These are phyloP conservation scores for Boechera stricta DNA, from an alignment of 345 rosid species.

Conservation along the genomic window DNA sequence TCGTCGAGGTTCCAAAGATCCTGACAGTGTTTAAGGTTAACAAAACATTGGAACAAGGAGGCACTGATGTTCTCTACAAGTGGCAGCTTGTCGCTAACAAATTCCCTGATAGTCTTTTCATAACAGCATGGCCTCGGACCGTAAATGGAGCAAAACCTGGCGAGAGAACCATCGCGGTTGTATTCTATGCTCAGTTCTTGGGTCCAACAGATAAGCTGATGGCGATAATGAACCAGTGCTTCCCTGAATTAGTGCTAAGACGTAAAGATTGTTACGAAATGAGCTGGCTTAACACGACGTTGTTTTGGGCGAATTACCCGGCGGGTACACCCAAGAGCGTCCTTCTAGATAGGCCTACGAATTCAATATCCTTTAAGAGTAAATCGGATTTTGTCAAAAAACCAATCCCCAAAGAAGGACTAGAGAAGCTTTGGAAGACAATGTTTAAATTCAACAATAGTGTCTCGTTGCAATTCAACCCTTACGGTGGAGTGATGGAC, in stretches of 20 bases:
- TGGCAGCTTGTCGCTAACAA: conserved; percentile 57
- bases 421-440: conserved; percentile 50
- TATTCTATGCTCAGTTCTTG: conserved; percentile 47
- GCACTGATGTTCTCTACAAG: conserved; percentile 53
- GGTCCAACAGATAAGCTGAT: conserved; percentile 46
- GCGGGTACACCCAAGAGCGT: conserved; percentile 24
- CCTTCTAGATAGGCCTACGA: conserved; percentile 19
- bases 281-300: conserved; percentile 52
- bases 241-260: conserved; percentile 47
- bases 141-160: conserved; percentile 23
- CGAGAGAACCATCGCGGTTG: conserved; percentile 40
- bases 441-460: conserved; percentile 37
- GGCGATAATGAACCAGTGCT: conserved; percentile 24
- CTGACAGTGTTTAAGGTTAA: conserved; percentile 30
- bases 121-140: conserved; percentile 44
- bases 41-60: conserved; percentile 51
- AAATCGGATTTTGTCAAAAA: conserved; percentile 58
- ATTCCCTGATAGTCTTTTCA: conserved; percentile 48
- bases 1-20: conserved; percentile 31
- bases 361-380: not conserved
- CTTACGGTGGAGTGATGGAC: conserved; percentile 62
- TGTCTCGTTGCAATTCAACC: conserved; percentile 47
- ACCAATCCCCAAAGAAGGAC: conserved; percentile 44
- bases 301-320: conserved; percentile 42
- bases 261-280: conserved; percentile 44